phyloP scores from a whole-genome alignment of 2,329 filamentous ascomycete genomes.

The Alternaria tenuissima region DNA sequence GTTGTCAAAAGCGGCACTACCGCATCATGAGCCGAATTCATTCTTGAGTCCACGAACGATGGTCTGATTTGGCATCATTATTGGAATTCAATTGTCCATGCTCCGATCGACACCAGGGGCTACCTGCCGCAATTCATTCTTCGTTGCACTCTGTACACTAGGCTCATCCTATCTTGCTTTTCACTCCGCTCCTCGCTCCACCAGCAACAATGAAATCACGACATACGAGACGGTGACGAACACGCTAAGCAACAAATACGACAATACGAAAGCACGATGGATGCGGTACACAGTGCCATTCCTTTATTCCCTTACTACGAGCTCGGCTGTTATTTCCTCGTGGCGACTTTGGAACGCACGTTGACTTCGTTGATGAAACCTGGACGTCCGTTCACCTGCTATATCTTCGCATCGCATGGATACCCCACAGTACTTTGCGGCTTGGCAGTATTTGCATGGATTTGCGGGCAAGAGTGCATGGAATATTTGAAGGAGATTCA shows the following conservation, averaged over 20 bases:
- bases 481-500: slow-evolving; percentile 19
- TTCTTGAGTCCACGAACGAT: background rate
- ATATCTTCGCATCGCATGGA: slow-evolving; percentile 26
- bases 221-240: slow-evolving; percentile 31
- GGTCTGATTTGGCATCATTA: background rate
- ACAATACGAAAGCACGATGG: slow-evolving; percentile 26
- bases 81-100: background rate
- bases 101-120: slow-evolving; percentile 1
- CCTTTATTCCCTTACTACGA: slow-evolving; percentile 18
- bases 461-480: slow-evolving; percentile 31
- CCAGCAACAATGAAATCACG: slow-evolving; percentile 28
- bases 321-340: slow-evolving; percentile 19
- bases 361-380: slow-evolving; percentile 33
- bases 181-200: slow-evolving; percentile 18
- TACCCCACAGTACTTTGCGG: slow-evolving; percentile 24
- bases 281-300: slow-evolving; percentile 8
- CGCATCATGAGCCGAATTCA: background rate
- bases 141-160: slow-evolving; percentile 44
- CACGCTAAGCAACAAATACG: slow-evolving; percentile 21
- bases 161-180: slow-evolving; percentile 12
- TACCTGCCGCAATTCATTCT: slow-evolving; percentile 13
- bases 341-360: slow-evolving; percentile 19
- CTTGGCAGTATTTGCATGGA: slow-evolving; percentile 42
- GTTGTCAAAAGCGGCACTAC: background rate
- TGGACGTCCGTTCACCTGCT: slow-evolving; percentile 30